These are phyloP conservation scores for Scutellaria baicalensis DNA, from an alignment of 257 asterid species.

Conservation along the genomic window DNA sequence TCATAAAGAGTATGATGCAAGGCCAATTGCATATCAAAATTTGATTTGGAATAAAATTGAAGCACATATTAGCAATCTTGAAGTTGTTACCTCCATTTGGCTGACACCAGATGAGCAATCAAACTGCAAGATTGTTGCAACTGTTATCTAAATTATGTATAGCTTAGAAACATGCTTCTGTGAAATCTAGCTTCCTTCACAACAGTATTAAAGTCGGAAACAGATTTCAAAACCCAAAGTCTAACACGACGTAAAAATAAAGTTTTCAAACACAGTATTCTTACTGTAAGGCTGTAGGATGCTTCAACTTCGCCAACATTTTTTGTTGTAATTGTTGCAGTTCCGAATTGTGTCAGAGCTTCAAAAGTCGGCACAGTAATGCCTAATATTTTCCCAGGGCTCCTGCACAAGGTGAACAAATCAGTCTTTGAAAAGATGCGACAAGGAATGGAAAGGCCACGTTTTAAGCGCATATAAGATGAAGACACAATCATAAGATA, in stretches of 20 bases:
- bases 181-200: background rate
- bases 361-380: slow-evolving; percentile 79
- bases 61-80: background rate
- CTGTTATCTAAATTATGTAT: background rate
- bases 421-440: background rate
- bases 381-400: slow-evolving; percentile 83
- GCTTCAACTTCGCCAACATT: slow-evolving; percentile 93
- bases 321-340: slow-evolving; percentile 78
- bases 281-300: slow-evolving; percentile 96
- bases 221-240: background rate
- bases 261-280: background rate
- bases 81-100: slow-evolving; percentile 77
- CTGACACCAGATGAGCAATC: slow-evolving; percentile 88
- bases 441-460: background rate
- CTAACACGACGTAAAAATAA: background rate
- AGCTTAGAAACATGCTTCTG: background rate
- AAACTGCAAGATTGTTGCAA: slow-evolving; percentile 52
- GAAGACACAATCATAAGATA: too few relatives aligned
- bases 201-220: background rate
- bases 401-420: slow-evolving; percentile 39
- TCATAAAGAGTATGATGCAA: slow-evolving; percentile 10
- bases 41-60: background rate
- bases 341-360: slow-evolving; percentile 88
- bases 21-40: background rate
- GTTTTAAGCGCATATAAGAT: background rate